These are phyloP conservation scores for Boletus rubescentipes DNA, from an alignment of 768 basidiomycete species.

Conservation along the genomic window DNA sequence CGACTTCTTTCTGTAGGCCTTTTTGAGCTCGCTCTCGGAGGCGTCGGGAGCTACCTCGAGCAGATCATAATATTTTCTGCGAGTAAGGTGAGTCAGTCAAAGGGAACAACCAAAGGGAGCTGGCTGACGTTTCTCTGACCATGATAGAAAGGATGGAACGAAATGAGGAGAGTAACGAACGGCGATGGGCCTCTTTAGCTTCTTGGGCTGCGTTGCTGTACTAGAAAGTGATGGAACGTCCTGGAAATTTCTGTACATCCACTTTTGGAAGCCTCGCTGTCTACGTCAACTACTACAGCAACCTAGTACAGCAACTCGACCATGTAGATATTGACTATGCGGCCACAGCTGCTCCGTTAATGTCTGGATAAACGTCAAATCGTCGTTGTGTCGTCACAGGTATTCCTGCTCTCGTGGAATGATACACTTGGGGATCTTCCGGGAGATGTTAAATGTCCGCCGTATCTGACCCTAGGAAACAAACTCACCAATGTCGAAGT, in stretches of 20 bases:
- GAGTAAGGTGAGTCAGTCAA: background rate
- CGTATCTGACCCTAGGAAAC: background rate
- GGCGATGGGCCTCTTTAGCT: slow-evolving; percentile 23
- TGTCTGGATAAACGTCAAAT: slow-evolving; percentile 89
- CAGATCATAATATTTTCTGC: slow-evolving; percentile 89
- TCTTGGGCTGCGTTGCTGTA: slow-evolving; percentile 34
- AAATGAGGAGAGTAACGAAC: slow-evolving; percentile 15
- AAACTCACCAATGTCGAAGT: slow-evolving; percentile 77
- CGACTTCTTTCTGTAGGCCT: slow-evolving; percentile 93
- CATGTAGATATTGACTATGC: background rate
- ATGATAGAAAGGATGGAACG: slow-evolving; percentile 35
- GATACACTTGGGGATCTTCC: slow-evolving; percentile 59
- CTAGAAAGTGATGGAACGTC: slow-evolving; percentile 34
- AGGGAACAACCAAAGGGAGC: background rate
- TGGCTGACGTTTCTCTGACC: slow-evolving; percentile 66
- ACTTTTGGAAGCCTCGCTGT: slow-evolving; percentile 26
- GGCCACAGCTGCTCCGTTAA: slow-evolving; percentile 38
- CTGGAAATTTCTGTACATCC: slow-evolving; percentile 27
- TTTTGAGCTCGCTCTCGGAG: slow-evolving; percentile 85
- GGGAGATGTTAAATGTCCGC: slow-evolving; percentile 25
- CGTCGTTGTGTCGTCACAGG: slow-evolving; percentile 91
- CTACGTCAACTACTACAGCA: background rate
- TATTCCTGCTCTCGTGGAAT: slow-evolving; percentile 74
- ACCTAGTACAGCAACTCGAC: background rate
- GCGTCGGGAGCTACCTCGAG: slow-evolving; percentile 81